These are phyloP conservation scores for Eucalyptus marginata DNA, from an alignment of 345 rosid genomes.

Conservation along the genomic window DNA sequence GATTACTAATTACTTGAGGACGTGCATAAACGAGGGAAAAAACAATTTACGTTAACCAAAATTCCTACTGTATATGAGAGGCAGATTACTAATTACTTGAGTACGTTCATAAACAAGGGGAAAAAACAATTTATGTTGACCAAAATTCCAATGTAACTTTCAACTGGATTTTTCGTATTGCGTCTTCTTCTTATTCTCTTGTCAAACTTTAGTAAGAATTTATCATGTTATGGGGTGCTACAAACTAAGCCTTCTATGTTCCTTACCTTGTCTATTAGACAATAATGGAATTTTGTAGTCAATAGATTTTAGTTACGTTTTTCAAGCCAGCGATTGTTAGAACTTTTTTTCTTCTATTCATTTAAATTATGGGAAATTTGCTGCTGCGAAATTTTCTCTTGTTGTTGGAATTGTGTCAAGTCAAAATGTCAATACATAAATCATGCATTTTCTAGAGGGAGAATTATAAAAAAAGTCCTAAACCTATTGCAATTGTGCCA, in stretches of 20 bases:
- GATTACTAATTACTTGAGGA: not conserved
- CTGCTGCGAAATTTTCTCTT: not conserved
- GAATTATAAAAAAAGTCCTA: too few relatives aligned
- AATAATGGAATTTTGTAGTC: not conserved
- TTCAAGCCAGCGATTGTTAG: not conserved
- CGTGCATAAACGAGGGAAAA: not conserved
- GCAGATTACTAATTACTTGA: not conserved
- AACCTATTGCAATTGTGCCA: too few relatives aligned
- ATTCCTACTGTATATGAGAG: not conserved
- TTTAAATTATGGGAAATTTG: not conserved
- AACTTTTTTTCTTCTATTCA: too few relatives aligned
- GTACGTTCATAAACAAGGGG: too few relatives aligned
- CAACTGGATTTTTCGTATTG: not conserved
- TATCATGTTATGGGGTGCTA: not conserved
- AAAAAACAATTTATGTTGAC: not conserved
- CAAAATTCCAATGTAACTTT: not conserved
- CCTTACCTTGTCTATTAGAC: not conserved
- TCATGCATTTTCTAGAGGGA: not conserved
- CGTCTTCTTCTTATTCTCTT: not conserved
- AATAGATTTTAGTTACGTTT: not conserved
- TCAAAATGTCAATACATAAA: not conserved
- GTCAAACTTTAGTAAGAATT: not conserved
- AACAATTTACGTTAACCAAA: not conserved
- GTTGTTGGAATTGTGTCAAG: not conserved
- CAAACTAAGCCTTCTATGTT: not conserved